phyloP scores from a whole-genome alignment of 2,329 filamentous ascomycete species.

The Talaromyces sp. region DNA sequence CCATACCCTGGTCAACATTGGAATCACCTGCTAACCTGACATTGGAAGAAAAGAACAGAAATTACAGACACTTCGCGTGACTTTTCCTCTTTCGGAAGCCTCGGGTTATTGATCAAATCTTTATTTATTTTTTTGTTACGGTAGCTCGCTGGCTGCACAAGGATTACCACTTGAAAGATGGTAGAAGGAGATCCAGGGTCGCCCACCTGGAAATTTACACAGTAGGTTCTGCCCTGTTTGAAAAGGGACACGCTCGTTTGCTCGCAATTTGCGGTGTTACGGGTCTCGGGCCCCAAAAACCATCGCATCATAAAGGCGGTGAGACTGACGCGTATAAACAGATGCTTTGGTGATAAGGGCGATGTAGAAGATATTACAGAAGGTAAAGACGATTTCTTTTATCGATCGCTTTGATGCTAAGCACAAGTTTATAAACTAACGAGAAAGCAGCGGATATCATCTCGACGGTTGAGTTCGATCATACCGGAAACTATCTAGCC shows the following conservation, averaged over 20 bases:
- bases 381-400: conserved; percentile 52
- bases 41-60: neutral
- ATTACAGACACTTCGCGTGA: neutral
- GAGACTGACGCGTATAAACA: conserved; percentile 34
- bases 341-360: conserved; percentile 99
- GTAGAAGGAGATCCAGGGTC: conserved; percentile 90
- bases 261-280: neutral
- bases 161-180: conserved; percentile 60
- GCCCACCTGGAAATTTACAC: conserved; percentile 99
- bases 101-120: conserved; percentile 2
- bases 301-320: neutral
- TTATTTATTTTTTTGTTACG: conserved; percentile 11
- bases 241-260: conserved; percentile 6
- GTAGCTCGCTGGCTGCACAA: conserved; percentile 19
- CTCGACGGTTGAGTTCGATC: conserved; percentile 48
- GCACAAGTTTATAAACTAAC: neutral
- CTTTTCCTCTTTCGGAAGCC: neutral
- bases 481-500: conserved; percentile 48
- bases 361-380: conserved; percentile 99
- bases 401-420: neutral
- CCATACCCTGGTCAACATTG: neutral
- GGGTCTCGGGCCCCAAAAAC: neutral
- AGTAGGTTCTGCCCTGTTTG: conserved; percentile 57
- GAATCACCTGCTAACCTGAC: neutral
- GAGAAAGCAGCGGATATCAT: conserved; percentile 42